A percentile compares a stretch with the other conserved stretches of the same genome.
phyloP scores from a whole-genome alignment of 2,329 filamentous ascomycete genomes.

The Thermothelomyces thermophilus region DNA sequence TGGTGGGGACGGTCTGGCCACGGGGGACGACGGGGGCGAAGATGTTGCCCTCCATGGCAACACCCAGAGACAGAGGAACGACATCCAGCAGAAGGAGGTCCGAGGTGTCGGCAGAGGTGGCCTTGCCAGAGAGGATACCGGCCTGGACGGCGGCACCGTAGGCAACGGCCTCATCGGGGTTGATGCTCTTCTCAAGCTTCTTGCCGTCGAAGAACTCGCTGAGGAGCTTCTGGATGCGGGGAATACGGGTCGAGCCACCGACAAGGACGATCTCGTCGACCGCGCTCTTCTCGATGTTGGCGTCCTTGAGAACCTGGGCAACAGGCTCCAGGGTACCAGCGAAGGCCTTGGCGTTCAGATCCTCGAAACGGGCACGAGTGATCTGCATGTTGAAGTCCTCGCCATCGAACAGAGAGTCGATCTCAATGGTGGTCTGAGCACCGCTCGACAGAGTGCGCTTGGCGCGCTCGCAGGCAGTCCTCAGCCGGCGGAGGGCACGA shows the following conservation, averaged over 20 bases:
- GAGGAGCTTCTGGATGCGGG: conserved; percentile 96
- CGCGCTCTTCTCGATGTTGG: conserved; percentile 75
- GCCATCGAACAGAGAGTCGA: conserved; percentile 96
- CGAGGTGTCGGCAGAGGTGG: conserved; percentile 85
- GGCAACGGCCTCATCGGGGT: conserved; percentile 98
- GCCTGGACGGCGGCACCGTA: conserved; percentile 98
- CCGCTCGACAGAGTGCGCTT: conserved; percentile 98
- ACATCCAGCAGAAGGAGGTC: conserved; percentile 96
- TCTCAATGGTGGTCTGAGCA: conserved; percentile 96
- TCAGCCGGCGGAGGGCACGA: conserved; percentile 89
- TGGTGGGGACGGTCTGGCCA: conserved; percentile 66
- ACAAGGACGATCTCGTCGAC: conserved; percentile 99
- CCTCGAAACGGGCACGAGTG: conserved; percentile 98
- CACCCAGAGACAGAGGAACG: conserved; percentile 91
- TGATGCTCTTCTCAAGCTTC: conserved; percentile 99
- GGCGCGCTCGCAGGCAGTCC: conserved; percentile 97
- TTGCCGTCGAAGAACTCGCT: conserved; percentile 99
- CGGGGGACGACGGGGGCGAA: conserved; percentile 88
- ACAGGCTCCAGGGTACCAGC: conserved; percentile 90
- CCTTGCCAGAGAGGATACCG: conserved; percentile 97
- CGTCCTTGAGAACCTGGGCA: conserved; percentile 93
- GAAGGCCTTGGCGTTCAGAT: conserved; percentile 95
- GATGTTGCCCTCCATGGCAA: conserved; percentile 98
- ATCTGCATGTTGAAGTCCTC: conserved; percentile 97
- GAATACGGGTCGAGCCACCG: conserved; percentile 98